Percentiles rank a stretch among this genome's conserved stretches.
Conservation (phyloP, 495 filamentous ascomycete genomes). For the Thozetella sp. region DNA sequence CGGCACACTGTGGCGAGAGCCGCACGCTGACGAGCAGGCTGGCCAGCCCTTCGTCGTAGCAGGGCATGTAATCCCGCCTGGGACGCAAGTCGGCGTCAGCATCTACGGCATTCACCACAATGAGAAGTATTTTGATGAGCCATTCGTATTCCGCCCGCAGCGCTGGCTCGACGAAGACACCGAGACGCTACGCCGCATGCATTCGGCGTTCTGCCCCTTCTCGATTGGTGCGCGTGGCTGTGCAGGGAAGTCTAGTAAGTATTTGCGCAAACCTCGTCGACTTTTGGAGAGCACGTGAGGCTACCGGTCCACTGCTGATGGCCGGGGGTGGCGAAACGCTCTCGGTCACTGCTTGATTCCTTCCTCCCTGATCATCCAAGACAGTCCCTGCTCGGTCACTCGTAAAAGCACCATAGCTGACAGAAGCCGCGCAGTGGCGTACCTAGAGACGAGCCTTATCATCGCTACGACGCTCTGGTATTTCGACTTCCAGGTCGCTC, state of each 20-base stretch:
- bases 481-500: too few species aligned
- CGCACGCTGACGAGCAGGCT: background rate
- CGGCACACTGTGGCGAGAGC: slow-evolving; percentile 45
- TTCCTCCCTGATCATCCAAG: too few species aligned
- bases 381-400: too few species aligned
- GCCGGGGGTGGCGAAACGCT: too few species aligned
- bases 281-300: background rate
- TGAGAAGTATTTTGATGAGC: slow-evolving; percentile 51
- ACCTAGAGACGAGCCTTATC: too few species aligned
- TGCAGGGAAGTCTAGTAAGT: slow-evolving; percentile 41
- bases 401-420: too few species aligned
- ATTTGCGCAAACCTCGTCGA: slow-evolving; percentile 28
- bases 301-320: too few species aligned
- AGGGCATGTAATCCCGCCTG: slow-evolving; percentile 48
- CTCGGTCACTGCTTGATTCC: too few species aligned
- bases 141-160: slow-evolving; percentile 50
- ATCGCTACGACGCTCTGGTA: too few species aligned
- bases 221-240: slow-evolving; percentile 40
- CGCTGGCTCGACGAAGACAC: slow-evolving; percentile 50
- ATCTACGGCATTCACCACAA: slow-evolving; percentile 61
- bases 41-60: slow-evolving; percentile 53
- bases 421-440: too few species aligned
- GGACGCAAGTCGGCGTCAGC: slow-evolving; percentile 53
- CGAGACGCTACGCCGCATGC: slow-evolving; percentile 9
- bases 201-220: slow-evolving; percentile 42